Conservation (phyloP, 768 basidiomycete species). For the Myochromella boudieri region DNA sequence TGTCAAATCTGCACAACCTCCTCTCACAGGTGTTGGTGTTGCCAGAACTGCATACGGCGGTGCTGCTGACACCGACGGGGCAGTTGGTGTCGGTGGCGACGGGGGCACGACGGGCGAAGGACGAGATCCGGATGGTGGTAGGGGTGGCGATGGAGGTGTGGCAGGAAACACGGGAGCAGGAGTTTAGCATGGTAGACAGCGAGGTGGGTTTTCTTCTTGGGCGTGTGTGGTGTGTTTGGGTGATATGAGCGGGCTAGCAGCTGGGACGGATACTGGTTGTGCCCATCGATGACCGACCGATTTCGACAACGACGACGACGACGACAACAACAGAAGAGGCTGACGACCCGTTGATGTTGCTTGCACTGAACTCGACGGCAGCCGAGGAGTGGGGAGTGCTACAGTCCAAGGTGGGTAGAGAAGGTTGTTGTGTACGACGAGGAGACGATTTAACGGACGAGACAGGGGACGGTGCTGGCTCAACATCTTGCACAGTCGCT, state of each 20-base stretch:
- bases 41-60: conserved; percentile 66
- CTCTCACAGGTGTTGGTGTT: conserved; percentile 62
- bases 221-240: too few relatives aligned
- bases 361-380: conserved; percentile 65
- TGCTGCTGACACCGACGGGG: conserved; percentile 71
- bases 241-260: too few relatives aligned
- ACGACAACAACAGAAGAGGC: too few relatives aligned
- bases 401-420: conserved; percentile 51
- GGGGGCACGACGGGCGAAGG: conserved; percentile 58
- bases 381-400: conserved; percentile 68
- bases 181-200: conserved; percentile 72
- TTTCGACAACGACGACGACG: too few relatives aligned
- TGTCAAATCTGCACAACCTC: conserved; percentile 64
- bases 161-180: conserved; percentile 69
- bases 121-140: conserved; percentile 70
- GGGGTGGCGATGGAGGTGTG: conserved; percentile 76
- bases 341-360: conserved; percentile 57
- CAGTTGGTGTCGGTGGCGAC: conserved; percentile 69
- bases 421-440: background rate
- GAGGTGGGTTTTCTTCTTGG: conserved; percentile 63
- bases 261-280: conserved; percentile 71
- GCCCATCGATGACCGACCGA: conserved; percentile 48
- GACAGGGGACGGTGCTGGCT: conserved; percentile 43
- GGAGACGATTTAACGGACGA: conserved; percentile 4
- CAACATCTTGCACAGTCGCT: conserved; percentile 45